Conservation (phyloP, 768 basidiomycete species). For the Xanthoconium purpureum region DNA sequence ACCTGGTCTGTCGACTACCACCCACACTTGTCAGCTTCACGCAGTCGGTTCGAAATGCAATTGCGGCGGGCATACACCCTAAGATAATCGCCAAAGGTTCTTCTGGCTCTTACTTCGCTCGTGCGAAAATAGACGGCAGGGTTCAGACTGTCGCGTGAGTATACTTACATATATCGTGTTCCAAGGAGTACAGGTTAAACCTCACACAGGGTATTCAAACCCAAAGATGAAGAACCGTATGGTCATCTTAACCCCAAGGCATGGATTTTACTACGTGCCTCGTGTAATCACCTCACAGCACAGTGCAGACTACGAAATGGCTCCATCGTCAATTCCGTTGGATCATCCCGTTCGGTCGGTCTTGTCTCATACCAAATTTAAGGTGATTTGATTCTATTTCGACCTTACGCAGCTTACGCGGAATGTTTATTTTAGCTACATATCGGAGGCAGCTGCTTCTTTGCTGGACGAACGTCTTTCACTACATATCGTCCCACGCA, state of each 20-base stretch:
- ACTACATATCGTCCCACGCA: constrained; percentile 81
- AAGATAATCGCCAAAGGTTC: constrained; percentile 90
- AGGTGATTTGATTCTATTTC: constrained; percentile 43
- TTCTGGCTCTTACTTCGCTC: constrained; percentile 90
- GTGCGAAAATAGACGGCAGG: constrained; percentile 70
- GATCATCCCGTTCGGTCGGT: constrained; percentile 87
- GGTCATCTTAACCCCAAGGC: constrained; percentile 86
- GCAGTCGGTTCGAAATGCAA: constrained; percentile 64
- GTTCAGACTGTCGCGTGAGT: constrained; percentile 80
- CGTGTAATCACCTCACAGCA: constrained; percentile 1
- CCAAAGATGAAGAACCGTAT: constrained; percentile 89
- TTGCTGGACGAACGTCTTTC: constrained; percentile 71
- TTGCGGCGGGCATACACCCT: constrained; percentile 77
- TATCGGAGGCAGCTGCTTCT: constrained; percentile 87
- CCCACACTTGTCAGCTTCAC: constrained; percentile 44
- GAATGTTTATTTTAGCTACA: constrained; percentile 51
- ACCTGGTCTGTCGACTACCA: background rate
- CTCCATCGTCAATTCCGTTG: constrained; percentile 83
- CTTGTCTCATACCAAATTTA: constrained; percentile 86
- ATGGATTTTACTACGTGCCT: background rate
- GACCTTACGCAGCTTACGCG: background rate
- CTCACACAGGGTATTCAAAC: constrained; percentile 74
- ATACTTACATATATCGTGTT: background rate
- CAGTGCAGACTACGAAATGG: constrained; percentile 78
- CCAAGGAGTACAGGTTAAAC: constrained; percentile 1